Evolutionary conservation across 176 grass and related monocot species (phyloP), one percentile per base, ranked within the genome.

Genomic region (Oryza brachyantha): DNA sequence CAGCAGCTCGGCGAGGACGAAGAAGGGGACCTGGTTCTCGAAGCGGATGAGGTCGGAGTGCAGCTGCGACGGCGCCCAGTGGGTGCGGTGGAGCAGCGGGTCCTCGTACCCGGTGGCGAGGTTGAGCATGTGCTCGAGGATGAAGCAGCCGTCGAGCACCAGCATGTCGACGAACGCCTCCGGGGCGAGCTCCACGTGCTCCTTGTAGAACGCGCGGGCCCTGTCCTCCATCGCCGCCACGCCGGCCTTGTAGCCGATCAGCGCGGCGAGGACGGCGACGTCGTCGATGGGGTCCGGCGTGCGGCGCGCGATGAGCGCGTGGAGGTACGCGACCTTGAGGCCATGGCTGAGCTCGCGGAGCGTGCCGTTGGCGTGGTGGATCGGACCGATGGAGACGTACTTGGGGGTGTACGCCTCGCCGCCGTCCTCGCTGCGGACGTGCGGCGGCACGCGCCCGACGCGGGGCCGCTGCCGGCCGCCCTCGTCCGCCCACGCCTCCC

Each of bases 11-110:
- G 29, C 16, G 25, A 73, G 45, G 45, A 73, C 28, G 45, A 73
- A 73, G 70, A 73, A 73, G 28, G 70, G 70, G 25, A 55, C 3
- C 70, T 73, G 70, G 70, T 73, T 73, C 45, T 73, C 70, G 70
- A 73, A 31, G 43, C 41, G 16, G 42, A 73, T 52, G 70, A 73
- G 3, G 42, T 73, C 70, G 28, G 43, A 27, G 43, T 48, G 43
- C 13, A 73, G 70, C 70, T 54, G 70, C 70, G 70, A 48, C 16
- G 70, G 70, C 4, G 43, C 43, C 43, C 41, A 73, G 70, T 48
- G 70, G 4, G 16, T 73, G 28, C 16, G 8, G 70, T 73, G 45
- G 17, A 73, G 70, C 45, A 7, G 28, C 17, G 45, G 45, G 13
- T 73, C 70, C 43, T 52, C 45, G 27, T 9, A 5, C 13, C 70